Evolutionary conservation across 306 rosid species (phyloP).

Genomic region (Cucumis cinereus): DNA sequence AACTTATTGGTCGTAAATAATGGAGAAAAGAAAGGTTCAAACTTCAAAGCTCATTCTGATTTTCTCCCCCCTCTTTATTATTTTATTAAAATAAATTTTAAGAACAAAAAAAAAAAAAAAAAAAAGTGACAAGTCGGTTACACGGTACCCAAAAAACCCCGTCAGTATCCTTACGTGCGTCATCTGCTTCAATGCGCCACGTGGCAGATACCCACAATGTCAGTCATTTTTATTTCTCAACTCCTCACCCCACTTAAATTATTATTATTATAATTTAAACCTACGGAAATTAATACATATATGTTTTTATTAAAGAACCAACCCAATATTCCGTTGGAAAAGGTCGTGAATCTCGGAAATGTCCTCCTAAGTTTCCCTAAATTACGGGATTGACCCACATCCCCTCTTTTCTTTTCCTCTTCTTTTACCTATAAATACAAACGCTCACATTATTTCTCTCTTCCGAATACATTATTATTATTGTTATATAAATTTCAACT

Average conservation of each 20-base stretch:
- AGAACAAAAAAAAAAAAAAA: neutral
- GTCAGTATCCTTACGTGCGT: conserved; percentile 1
- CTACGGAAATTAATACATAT: neutral
- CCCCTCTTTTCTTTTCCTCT: neutral
- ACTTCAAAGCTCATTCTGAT: neutral
- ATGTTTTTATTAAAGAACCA: neutral
- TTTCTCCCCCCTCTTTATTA: too few species aligned
- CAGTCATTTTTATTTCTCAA: neutral
- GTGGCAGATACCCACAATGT: neutral
- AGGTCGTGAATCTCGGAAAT: neutral
- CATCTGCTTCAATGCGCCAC: neutral
- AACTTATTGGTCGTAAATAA: neutral
- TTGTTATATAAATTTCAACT: neutral
- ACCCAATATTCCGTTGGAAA: neutral
- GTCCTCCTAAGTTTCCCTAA: neutral
- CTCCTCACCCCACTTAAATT: too few species aligned
- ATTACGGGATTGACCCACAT: conserved; percentile 1
- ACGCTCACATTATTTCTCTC: neutral
- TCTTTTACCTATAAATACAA: conserved; percentile 2
- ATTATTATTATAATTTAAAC: neutral
- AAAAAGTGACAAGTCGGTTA: neutral
- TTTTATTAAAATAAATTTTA: too few species aligned
- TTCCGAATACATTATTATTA: neutral
- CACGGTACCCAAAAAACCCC: neutral
- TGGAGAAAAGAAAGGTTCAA: neutral